Conservation (phyloP, 202 grass and related monocot species). For the Alloteropsis angusta region DNA sequence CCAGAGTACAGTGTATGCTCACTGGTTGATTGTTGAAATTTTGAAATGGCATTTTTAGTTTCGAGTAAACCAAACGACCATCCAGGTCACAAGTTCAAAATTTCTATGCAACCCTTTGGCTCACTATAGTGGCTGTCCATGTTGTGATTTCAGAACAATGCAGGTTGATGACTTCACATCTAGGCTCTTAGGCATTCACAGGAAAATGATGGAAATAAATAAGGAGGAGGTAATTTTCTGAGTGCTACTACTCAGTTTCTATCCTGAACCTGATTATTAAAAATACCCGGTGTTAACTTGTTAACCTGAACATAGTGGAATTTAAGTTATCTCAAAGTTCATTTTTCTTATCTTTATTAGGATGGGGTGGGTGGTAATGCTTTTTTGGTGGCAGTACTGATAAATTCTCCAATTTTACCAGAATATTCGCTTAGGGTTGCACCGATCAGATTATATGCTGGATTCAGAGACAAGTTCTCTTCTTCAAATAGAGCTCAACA, state of each 20-base stretch:
- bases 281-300: neutral
- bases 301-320: neutral
- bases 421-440: constrained; percentile 84
- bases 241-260: neutral
- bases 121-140: neutral
- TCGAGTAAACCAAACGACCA: neutral
- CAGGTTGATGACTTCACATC: constrained; percentile 77
- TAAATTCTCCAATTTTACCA: constrained; percentile 18
- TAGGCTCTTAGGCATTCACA: constrained; percentile 81
- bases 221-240: constrained; percentile 59
- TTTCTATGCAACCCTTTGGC: neutral
- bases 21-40: neutral
- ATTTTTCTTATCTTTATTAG: neutral
- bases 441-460: constrained; percentile 97
- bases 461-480: constrained; percentile 81
- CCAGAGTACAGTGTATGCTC: neutral
- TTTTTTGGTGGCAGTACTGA: constrained; percentile 19
- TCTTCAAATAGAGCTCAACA: constrained; percentile 98
- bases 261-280: neutral
- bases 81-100: neutral
- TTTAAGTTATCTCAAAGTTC: neutral
- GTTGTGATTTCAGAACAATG: constrained; percentile 57
- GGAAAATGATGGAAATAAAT: constrained; percentile 67
- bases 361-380: neutral
- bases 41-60: neutral